A percentile compares a stretch with the other conserved stretches of the same genome.
These are phyloP conservation scores for Lasiodiplodia sp. DNA, from an alignment of 2,329 filamentous ascomycete genomes.

Conservation along the genomic window DNA sequence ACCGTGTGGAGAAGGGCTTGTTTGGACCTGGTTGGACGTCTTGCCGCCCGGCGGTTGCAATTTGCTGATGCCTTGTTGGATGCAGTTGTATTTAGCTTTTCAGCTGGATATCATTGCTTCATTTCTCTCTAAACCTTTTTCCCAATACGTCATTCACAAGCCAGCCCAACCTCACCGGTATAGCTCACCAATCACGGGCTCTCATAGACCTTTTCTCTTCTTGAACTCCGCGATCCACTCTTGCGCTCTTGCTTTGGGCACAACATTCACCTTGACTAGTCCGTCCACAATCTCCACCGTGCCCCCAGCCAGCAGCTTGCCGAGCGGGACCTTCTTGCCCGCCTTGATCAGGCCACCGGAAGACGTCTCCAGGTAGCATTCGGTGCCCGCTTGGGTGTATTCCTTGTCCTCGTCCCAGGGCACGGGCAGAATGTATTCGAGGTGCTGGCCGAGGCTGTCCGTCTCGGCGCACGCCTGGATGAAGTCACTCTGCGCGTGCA, in stretches of 20 bases:
- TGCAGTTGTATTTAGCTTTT: not conserved
- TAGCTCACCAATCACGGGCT: not conserved
- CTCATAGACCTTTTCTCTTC: constrained; percentile 62
- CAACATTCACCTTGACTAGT: constrained; percentile 79
- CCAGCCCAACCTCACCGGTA: not conserved
- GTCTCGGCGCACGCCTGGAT: constrained; percentile 85
- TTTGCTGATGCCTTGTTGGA: not conserved
- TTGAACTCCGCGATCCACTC: constrained; percentile 90
- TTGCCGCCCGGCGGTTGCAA: constrained; percentile 7
- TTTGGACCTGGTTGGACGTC: constrained; percentile 5
- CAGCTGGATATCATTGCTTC: not conserved
- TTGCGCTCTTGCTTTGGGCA: constrained; percentile 73
- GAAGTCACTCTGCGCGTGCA: constrained; percentile 84
- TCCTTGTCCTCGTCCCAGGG: constrained; percentile 79
- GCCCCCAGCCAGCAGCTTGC: constrained; percentile 76
- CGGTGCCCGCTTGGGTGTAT: constrained; percentile 67
- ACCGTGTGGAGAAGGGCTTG: constrained; percentile 7
- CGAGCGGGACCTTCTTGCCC: constrained; percentile 80
- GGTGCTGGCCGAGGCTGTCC: constrained; percentile 76
- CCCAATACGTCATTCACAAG: not conserved
- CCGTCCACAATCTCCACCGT: constrained; percentile 89
- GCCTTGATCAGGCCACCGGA: constrained; percentile 85
- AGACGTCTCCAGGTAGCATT: constrained; percentile 88
- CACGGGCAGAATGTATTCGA: constrained; percentile 84
- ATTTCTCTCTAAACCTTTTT: not conserved